Evolutionary conservation across 2,329 filamentous ascomycete species (phyloP).

Genomic region (Fusarium sp.): DNA sequence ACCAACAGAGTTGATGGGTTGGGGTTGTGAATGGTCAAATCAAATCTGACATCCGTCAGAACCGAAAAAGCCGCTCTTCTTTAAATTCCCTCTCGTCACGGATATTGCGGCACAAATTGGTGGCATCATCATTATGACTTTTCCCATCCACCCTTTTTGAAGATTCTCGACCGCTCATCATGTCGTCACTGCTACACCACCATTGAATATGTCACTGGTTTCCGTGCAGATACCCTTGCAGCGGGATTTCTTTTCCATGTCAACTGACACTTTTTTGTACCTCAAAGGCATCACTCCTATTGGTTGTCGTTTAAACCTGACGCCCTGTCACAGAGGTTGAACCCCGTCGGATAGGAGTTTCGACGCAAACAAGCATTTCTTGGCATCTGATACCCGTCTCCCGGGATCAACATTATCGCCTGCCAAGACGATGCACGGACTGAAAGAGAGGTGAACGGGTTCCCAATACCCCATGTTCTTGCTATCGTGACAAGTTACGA

Average conservation of each 20-base stretch:
- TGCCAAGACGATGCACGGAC: too few species aligned
- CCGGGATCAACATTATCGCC: background rate
- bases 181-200: background rate
- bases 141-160: background rate
- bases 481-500: background rate
- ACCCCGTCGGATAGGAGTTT: background rate
- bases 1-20: background rate
- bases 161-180: constrained; percentile 4
- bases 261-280: background rate
- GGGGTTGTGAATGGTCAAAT: background rate
- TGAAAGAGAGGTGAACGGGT: background rate
- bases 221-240: background rate
- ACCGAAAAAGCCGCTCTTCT: constrained; percentile 13
- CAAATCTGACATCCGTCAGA: constrained; percentile 26
- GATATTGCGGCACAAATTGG: constrained; percentile 6
- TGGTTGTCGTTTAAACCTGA: background rate
- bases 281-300: background rate
- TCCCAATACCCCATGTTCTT: background rate
- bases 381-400: background rate
- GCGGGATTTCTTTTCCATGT: background rate
- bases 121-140: constrained; percentile 17
- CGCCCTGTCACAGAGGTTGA: background rate
- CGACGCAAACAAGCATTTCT: background rate
- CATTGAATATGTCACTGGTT: background rate
- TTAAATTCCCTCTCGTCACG: background rate